phyloP scores from a whole-genome alignment of 768 basidiomycete species.

The Polyporus arcularius region DNA sequence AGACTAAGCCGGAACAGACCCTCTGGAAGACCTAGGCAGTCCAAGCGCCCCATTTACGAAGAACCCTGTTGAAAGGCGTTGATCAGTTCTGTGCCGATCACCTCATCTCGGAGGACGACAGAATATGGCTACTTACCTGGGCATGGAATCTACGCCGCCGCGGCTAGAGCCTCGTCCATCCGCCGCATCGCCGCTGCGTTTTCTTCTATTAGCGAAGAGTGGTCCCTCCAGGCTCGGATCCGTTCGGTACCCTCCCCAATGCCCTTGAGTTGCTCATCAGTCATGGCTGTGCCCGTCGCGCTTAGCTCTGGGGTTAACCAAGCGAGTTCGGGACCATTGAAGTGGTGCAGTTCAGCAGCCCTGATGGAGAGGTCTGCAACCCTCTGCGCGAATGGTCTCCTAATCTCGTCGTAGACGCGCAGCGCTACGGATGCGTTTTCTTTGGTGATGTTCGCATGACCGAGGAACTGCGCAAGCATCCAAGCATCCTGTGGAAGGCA shows the following conservation, averaged over 20 bases:
- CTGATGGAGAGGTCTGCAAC: slow-evolving; percentile 15
- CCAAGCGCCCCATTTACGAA: too few relatives aligned
- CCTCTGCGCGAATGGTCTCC: slow-evolving; percentile 31
- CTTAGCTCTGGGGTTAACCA: background rate
- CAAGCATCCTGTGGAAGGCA: slow-evolving; percentile 26
- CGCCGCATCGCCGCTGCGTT: background rate
- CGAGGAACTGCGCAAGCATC: slow-evolving; percentile 31
- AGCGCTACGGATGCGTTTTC: slow-evolving; percentile 29
- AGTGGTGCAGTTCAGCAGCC: slow-evolving; percentile 27
- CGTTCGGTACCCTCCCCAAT: background rate
- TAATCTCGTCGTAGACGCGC: slow-evolving; percentile 32
- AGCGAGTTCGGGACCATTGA: slow-evolving; percentile 12
- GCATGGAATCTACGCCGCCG: background rate
- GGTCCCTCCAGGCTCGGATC: background rate
- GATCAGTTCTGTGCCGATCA: too few relatives aligned
- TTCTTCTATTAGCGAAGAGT: background rate
- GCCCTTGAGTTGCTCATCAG: background rate
- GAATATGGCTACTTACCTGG: background rate
- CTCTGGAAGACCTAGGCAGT: too few relatives aligned
- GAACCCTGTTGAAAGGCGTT: too few relatives aligned
- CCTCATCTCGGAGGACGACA: too few relatives aligned
- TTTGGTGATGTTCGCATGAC: slow-evolving; percentile 23
- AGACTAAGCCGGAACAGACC: too few relatives aligned
- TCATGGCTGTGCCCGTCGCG: background rate
- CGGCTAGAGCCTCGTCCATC: background rate